A percentile compares a stretch with the other conserved stretches of the same genome.
These are phyloP conservation scores for Tolypocladium album DNA, from an alignment of 2,329 filamentous ascomycete genomes.

Conservation along the genomic window DNA sequence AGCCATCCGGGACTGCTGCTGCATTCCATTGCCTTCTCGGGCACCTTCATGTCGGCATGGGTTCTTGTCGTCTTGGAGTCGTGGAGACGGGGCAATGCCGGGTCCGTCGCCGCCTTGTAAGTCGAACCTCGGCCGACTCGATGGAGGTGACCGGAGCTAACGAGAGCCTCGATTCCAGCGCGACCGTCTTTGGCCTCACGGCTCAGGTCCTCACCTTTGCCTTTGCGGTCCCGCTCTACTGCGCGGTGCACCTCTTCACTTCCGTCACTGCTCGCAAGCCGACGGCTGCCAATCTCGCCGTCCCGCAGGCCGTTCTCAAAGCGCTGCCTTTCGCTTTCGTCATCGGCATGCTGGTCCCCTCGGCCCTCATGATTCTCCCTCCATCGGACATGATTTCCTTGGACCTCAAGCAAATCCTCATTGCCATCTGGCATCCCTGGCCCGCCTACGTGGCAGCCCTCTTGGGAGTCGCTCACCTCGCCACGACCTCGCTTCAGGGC, in stretches of 20 bases:
- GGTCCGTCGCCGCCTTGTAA: slow-evolving; percentile 8
- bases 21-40: slow-evolving; percentile 9
- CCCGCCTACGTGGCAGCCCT: slow-evolving; percentile 8
- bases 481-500: background rate
- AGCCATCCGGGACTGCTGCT: slow-evolving; percentile 7
- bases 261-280: slow-evolving; percentile 5
- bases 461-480: slow-evolving; percentile 1
- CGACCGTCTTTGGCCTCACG: slow-evolving; percentile 4
- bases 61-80: slow-evolving; percentile 9
- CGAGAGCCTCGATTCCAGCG: slow-evolving; percentile 1
- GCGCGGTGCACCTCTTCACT: slow-evolving; percentile 5
- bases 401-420: slow-evolving; percentile 9
- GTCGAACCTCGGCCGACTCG: background rate
- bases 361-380: background rate
- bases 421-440: slow-evolving; percentile 11
- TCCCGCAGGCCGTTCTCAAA: slow-evolving; percentile 6
- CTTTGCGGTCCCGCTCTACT: slow-evolving; percentile 9
- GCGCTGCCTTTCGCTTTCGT: slow-evolving; percentile 2
- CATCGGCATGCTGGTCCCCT: background rate
- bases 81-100: slow-evolving; percentile 7
- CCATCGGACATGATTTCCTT: slow-evolving; percentile 2
- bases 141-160: background rate
- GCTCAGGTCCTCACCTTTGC: slow-evolving; percentile 9
- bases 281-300: slow-evolving; percentile 6
- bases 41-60: slow-evolving; percentile 8